These are phyloP conservation scores for Aspergillus brunneoviolaceus DNA, from an alignment of 2,329 filamentous ascomycete species.

Conservation along the genomic window DNA sequence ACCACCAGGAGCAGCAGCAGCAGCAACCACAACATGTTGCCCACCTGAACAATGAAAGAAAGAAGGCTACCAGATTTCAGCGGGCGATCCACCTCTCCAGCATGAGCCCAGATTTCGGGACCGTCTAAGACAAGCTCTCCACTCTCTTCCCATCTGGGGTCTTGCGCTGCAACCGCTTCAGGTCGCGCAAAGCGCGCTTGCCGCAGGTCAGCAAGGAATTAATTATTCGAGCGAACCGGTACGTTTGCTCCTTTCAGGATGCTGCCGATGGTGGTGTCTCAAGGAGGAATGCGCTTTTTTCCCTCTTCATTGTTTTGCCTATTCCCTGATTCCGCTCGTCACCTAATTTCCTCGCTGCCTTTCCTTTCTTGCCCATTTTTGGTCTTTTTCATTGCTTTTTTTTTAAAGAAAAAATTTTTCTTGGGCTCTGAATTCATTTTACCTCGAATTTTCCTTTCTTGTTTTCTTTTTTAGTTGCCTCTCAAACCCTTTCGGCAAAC, in stretches of 20 bases:
- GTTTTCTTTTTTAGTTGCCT: slow-evolving; percentile 1
- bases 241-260: slow-evolving; percentile 9
- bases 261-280: slow-evolving; percentile 11
- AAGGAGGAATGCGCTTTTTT: slow-evolving; percentile 8
- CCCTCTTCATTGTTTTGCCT: slow-evolving; percentile 2
- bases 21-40: neutral
- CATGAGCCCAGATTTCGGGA: slow-evolving; percentile 15
- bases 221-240: neutral
- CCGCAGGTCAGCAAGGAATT: slow-evolving; percentile 25
- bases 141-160: slow-evolving; percentile 26
- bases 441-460: slow-evolving; percentile 6
- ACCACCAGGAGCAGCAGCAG: neutral
- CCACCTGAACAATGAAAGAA: neutral
- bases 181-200: slow-evolving; percentile 42
- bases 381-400: neutral
- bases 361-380: slow-evolving; percentile 8
- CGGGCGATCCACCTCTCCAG: slow-evolving; percentile 8
- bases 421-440: neutral
- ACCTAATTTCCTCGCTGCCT: slow-evolving; percentile 4
- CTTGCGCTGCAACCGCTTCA: slow-evolving; percentile 37
- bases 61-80: neutral
- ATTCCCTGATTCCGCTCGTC: slow-evolving; percentile 1
- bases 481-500: slow-evolving; percentile 6
- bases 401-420: neutral
- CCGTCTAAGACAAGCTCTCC: slow-evolving; percentile 4